Evolutionary conservation across 352 stramenopile species (phyloP), one percentile per base, ranked within the genome.

Genomic region (Pythium diclinum): DNA sequence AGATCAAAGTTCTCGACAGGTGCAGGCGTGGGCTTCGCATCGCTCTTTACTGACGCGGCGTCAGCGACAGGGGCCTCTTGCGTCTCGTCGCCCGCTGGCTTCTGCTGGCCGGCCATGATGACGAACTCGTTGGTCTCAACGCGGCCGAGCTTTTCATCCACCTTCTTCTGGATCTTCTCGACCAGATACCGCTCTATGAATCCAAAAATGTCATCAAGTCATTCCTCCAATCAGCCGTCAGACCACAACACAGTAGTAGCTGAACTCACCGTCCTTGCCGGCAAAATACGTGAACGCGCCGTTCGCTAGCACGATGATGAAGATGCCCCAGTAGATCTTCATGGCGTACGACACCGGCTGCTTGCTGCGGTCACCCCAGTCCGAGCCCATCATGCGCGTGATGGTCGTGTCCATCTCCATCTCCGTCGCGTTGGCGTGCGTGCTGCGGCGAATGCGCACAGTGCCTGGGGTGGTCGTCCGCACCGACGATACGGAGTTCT

Each of bases 281-380:
- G 33, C 46, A 42, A 74, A 61, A 32, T 77, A 71, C 34, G 73
- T 76, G 28, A 56, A 76, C 36, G 61, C 59, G 56, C 73, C 73
- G 56, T 78, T 80, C 52, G 52, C 53, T 14, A 80, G 69, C 54
- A 80, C 64, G 33, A 78, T 4, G 3, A 52, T 60, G 61, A 80
- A 80, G 59, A 80, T 80, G 32, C 55, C 63, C 73, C 73, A 80
- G 53, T 80, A 80, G 16, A 80, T 3, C 32, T 69, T 68, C 73
- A 80, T 80, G 10, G 67, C 57, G 14, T 69, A 61, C 44, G 73
- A 74, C 28, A 80, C 61, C 8, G 63, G 61, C 57, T 80, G 73
- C 51, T 70, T 72, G 40, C 71, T 63, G n/a, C 73, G 73, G 46
- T 80, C 73, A 34, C 59, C 73, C 73, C 73, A 80, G 48, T 80